Conservation (phyloP, 495 filamentous ascomycete genomes). For the Amphirosellinia nigrospora region DNA sequence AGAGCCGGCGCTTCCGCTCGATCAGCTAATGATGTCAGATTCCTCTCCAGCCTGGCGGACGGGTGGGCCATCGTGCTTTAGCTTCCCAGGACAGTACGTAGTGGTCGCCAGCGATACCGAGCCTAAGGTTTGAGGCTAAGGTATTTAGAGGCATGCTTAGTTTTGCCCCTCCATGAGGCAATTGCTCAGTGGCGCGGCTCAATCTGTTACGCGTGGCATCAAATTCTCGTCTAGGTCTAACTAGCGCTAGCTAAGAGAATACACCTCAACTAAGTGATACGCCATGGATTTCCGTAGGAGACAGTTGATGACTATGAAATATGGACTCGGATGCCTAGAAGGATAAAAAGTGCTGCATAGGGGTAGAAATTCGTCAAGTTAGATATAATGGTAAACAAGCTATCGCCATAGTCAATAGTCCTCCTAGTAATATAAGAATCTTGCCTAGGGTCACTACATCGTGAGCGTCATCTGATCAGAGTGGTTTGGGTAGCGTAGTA, state of each 20-base stretch:
- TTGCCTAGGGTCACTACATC: neutral
- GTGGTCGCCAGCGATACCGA: neutral
- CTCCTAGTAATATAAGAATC: neutral
- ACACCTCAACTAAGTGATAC: neutral
- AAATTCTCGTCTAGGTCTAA: neutral
- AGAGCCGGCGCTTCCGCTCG: neutral
- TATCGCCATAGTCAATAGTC: neutral
- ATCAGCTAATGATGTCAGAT: neutral
- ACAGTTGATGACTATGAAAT: neutral
- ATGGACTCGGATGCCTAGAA: no score
- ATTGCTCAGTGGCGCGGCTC: neutral
- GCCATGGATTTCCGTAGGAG: neutral
- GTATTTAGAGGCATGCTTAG: neutral
- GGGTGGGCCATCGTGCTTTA: neutral
- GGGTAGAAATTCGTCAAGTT: neutral
- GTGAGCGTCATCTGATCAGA: neutral
- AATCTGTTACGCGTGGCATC: neutral
- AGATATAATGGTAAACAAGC: neutral
- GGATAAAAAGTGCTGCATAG: neutral
- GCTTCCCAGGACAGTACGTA: neutral
- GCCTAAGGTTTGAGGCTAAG: neutral
- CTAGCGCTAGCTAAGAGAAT: neutral
- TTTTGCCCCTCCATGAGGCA: neutral
- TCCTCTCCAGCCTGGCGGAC: neutral
- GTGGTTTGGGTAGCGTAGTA: neutral